Conservation (phyloP, 768 basidiomycete species). For the Termitomyces sp. region DNA sequence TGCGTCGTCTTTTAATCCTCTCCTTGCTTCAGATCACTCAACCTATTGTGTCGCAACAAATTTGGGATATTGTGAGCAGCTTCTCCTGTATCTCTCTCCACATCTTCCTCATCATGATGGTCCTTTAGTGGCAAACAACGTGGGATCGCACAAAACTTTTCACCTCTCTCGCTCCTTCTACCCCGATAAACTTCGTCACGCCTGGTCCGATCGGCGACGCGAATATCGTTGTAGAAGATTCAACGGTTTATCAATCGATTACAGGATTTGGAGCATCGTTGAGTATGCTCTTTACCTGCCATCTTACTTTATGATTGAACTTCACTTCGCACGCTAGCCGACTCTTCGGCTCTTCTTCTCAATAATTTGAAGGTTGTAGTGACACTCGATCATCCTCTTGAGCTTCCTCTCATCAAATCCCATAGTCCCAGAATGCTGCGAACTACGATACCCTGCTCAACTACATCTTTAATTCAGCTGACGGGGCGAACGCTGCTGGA, state of each 20-base stretch:
- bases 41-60: conserved; percentile 17
- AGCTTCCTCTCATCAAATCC: not conserved
- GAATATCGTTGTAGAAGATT: conserved; percentile 61
- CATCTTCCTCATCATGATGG: not conserved
- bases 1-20: conserved; percentile 5
- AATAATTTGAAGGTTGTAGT: conserved; percentile 59
- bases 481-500: conserved; percentile 61
- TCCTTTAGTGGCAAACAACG: conserved; percentile 54
- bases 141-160: conserved; percentile 51
- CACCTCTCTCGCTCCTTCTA: conserved; percentile 40
- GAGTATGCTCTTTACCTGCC: conserved; percentile 37
- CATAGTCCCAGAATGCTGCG: conserved; percentile 43
- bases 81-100: not conserved
- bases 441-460: conserved; percentile 59
- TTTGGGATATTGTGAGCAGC: conserved; percentile 19
- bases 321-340: conserved; percentile 40
- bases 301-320: not conserved
- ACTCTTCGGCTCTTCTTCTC: conserved; percentile 62
- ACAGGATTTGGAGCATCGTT: conserved; percentile 65
- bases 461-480: conserved; percentile 58
- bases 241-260: conserved; percentile 53
- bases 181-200: conserved; percentile 55
- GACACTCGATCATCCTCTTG: no score
- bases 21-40: conserved; percentile 2
- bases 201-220: conserved; percentile 56